A percentile compares a stretch with the other conserved stretches of the same genome.
Evolutionary conservation across 78 protist species (phyloP).

Genomic region (Blattamonas nauphoetae): DNA sequence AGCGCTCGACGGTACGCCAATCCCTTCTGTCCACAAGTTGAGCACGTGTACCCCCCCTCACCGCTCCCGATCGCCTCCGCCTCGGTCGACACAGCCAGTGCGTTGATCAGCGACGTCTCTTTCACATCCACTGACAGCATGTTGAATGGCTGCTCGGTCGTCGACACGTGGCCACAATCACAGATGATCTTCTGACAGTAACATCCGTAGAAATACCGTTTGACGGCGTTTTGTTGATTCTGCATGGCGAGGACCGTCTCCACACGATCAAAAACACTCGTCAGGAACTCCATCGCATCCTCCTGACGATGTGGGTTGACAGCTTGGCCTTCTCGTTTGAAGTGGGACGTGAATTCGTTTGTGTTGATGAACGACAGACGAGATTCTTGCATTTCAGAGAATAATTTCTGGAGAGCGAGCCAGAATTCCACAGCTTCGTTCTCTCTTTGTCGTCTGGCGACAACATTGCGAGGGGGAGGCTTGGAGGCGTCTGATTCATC

Average conservation of each 20-base stretch:
- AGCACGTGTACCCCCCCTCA: not conserved
- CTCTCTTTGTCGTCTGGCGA: too few relatives aligned
- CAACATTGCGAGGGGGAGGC: too few relatives aligned
- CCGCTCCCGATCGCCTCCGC: not conserved
- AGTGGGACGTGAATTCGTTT: not conserved
- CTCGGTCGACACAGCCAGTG: not conserved
- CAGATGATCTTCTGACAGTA: not conserved
- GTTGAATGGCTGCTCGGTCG: not conserved
- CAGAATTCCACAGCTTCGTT: too few relatives aligned
- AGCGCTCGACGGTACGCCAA: not conserved
- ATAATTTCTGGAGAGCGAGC: not conserved
- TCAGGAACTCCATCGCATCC: not conserved
- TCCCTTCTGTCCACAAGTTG: not conserved
- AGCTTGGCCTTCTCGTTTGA: not conserved
- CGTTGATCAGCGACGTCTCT: not conserved
- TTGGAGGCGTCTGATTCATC: too few relatives aligned
- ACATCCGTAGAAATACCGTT: not conserved
- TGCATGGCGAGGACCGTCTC: not conserved
- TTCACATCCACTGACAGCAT: not conserved
- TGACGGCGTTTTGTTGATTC: not conserved
- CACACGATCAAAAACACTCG: not conserved
- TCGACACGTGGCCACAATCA: not conserved
- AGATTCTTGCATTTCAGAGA: not conserved
- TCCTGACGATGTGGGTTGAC: not conserved
- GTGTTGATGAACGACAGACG: not conserved